Conservation (phyloP, 2,329 filamentous ascomycete species). For the Sporothrix variecibatus region DNA sequence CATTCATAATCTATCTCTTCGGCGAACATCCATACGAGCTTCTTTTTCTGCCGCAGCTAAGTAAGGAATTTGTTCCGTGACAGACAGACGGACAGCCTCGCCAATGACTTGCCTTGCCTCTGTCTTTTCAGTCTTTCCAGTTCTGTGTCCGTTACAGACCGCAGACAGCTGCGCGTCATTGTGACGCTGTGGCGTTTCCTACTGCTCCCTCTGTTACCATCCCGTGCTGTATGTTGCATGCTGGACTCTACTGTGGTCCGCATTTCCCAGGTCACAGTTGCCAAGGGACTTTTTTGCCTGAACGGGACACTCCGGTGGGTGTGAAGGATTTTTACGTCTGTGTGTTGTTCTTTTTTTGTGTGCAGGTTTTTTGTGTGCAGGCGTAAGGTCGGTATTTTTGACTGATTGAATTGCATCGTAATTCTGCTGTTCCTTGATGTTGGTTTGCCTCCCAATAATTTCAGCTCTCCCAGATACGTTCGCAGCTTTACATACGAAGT, state of each 20-base stretch:
- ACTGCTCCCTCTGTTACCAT: background rate
- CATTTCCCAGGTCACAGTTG: background rate
- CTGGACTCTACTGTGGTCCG: background rate
- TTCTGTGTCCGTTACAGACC: background rate
- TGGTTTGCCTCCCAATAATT: background rate
- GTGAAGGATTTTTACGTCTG: background rate
- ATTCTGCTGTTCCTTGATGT: background rate
- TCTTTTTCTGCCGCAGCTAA: background rate
- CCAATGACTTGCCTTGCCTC: background rate
- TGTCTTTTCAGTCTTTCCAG: background rate
- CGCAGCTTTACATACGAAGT: background rate
- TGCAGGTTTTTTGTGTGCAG: background rate
- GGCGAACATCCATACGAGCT: background rate
- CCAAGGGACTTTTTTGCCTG: background rate
- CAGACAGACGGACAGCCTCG: background rate
- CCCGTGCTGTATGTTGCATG: background rate
- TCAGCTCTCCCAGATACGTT: background rate
- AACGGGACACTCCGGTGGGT: background rate
- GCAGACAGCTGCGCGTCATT: background rate
- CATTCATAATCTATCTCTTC: background rate
- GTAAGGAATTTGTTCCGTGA: background rate
- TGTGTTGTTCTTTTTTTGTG: background rate
- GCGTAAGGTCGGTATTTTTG: too few relatives aligned
- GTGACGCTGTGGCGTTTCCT: constrained; percentile 15
- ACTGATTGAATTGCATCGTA: background rate